Conservation (phyloP, 306 rosid genomes). For the Prunus kanzakura region DNA sequence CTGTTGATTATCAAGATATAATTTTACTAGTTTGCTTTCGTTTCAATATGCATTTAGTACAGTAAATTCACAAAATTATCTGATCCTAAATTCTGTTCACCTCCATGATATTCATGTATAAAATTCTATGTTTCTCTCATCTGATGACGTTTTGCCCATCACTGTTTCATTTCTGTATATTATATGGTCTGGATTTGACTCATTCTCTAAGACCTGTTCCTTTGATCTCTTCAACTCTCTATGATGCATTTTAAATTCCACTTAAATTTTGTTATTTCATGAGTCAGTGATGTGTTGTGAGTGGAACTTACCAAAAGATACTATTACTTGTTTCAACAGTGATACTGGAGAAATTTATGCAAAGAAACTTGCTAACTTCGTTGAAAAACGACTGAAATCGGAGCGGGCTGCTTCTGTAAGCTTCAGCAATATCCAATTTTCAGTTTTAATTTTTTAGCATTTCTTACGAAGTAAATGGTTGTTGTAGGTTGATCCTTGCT, state of each 20-base stretch:
- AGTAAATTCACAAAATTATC: not conserved
- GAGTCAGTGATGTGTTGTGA: slow-evolving; percentile 11
- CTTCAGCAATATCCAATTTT: slow-evolving; percentile 24
- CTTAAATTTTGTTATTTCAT: not conserved
- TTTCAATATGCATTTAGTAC: not conserved
- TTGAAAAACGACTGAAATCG: slow-evolving; percentile 87
- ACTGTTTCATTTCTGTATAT: not conserved
- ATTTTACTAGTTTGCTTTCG: slow-evolving; percentile 3
- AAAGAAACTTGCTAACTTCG: slow-evolving; percentile 86
- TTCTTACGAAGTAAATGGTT: slow-evolving; percentile 14
- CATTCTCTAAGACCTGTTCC: not conserved
- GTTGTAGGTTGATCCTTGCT: not conserved
- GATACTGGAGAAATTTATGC: slow-evolving; percentile 81
- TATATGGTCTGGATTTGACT: not conserved
- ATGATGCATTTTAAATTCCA: not conserved
- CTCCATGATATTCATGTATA: not conserved
- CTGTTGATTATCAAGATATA: not conserved
- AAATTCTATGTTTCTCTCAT: not conserved
- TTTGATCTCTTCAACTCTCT: not conserved
- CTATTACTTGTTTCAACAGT: slow-evolving; percentile 42
- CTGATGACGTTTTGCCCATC: not conserved
- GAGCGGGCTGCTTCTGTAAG: slow-evolving; percentile 99
- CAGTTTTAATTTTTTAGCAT: slow-evolving; percentile 18
- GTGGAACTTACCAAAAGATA: slow-evolving; percentile 13
- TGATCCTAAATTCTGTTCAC: not conserved